These are phyloP conservation scores for Scedosporium dehoogii DNA, from an alignment of 2,329 filamentous ascomycete species.

Conservation along the genomic window DNA sequence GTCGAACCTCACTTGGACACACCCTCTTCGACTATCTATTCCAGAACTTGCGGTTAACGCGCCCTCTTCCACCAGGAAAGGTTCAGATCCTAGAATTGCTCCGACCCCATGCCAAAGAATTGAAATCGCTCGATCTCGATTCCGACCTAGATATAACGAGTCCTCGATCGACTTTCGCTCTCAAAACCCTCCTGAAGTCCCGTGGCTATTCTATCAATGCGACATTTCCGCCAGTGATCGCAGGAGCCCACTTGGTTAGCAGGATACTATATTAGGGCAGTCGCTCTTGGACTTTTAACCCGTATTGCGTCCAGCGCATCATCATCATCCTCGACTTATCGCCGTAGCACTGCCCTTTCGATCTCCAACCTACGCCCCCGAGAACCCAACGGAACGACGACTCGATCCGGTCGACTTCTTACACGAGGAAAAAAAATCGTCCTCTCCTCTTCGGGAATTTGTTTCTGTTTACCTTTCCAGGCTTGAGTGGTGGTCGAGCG, in stretches of 20 bases:
- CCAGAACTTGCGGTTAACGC: not conserved
- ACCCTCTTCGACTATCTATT: not conserved
- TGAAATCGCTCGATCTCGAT: not conserved
- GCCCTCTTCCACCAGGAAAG: not conserved
- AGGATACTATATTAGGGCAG: no score
- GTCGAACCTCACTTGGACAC: not conserved
- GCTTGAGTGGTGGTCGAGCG: not conserved
- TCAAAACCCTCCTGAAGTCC: not conserved
- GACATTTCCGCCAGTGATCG: not conserved
- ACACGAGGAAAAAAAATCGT: not conserved
- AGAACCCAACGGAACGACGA: no score
- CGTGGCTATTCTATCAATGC: not conserved
- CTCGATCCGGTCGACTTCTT: no score
- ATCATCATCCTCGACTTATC: no score
- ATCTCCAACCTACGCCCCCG: no score
- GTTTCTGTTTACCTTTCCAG: not conserved
- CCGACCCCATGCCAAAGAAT: not conserved
- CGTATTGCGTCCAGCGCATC: no score
- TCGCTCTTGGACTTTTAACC: no score
- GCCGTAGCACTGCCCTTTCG: no score
- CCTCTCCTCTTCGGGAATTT: not conserved
- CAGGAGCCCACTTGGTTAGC: not conserved
- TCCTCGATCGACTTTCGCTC: not conserved
- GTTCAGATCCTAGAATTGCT: not conserved
- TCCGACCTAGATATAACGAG: no score